Evolutionary conservation across 345 rosid genomes (phyloP), one percentile per base, ranked within the genome.

Genomic region (Populus nigra): DNA sequence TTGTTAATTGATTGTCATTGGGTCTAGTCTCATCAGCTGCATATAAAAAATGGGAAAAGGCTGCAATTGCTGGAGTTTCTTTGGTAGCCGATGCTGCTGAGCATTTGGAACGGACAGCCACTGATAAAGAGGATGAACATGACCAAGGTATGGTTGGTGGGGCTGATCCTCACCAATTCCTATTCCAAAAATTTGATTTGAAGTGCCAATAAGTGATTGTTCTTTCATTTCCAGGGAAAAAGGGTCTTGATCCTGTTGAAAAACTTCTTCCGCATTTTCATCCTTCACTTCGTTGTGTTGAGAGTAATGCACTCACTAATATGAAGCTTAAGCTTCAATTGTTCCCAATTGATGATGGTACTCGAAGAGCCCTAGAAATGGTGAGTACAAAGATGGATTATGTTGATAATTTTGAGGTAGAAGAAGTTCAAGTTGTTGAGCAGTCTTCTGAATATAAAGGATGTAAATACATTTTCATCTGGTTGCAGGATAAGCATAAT

Each of bases 61-160:
- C 98, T 82, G 99, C 98, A 50, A 94, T 91, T 75, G 98, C 97
- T 83, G 99, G 99, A 75, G 99, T 94, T 86, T 94, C 99, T 72
- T 86, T 96, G 87, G 99, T 94, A 83, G 99, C 99, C 76, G 98
- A 94, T 82, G 99, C 99, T 82, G 98, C 99, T 78, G 99, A 92
- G 84, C 99, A 96, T 86, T 84, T 96, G 83, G 98, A 96, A 84
- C 91, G 91, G 78, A 77, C 89, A 36, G 80, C 88, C 66, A 81
- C 77, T 74, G 87, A 86, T 76, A 88, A 89, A 75, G 91, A 88
- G 79, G 81, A 85, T 81, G 87, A 89, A 78, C 78, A 57, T 83
- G 88, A 83, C 49, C 86, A 84, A 74, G 87, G 87, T 86, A 73
- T 75, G 76, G 72, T 79, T 55, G 84, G 80, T 84, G 66, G 76